Evolutionary conservation across 352 stramenopile species (phyloP).

Genomic region (Discostella stelligera): DNA sequence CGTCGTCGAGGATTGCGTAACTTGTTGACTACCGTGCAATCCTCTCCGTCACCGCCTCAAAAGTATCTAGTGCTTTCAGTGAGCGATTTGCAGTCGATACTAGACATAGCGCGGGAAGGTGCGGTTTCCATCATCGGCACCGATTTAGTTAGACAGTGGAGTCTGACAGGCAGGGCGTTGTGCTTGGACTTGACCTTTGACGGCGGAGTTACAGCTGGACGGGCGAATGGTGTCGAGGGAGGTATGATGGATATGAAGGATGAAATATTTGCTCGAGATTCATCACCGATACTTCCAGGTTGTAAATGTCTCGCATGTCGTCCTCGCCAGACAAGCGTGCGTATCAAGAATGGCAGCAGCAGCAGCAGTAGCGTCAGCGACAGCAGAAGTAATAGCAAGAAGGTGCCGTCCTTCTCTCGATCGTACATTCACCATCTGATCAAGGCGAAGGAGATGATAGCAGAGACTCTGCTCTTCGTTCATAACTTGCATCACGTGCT

Average conservation of each 20-base stretch:
- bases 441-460: conserved; percentile 90
- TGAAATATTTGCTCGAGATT: conserved; percentile 48
- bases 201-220: conserved; percentile 4
- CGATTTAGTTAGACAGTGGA: conserved; percentile 55
- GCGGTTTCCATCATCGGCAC: conserved; percentile 58
- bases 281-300: conserved; percentile 43
- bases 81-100: conserved; percentile 51
- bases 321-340: not conserved
- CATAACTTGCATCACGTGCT: conserved; percentile 79
- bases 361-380: conserved; percentile 48
- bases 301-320: conserved; percentile 60
- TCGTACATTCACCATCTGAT: conserved; percentile 91
- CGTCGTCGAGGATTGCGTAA: conserved; percentile 17
- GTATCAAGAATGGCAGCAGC: conserved; percentile 6
- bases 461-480: conserved; percentile 88
- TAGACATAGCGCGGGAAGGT: conserved; percentile 46
- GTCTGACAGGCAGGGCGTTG: conserved; percentile 44
- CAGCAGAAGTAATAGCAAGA: not conserved
- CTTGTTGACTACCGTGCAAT: conserved; percentile 26
- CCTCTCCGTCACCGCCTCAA: conserved; percentile 14
- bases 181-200: conserved; percentile 35
- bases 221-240: conserved; percentile 5
- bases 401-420: conserved; percentile 51
- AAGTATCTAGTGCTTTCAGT: conserved; percentile 31
- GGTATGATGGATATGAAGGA: conserved; percentile 60